Conservation (phyloP, 1,284 basidiomycete species). For the Sanghuangporus weigelae region DNA sequence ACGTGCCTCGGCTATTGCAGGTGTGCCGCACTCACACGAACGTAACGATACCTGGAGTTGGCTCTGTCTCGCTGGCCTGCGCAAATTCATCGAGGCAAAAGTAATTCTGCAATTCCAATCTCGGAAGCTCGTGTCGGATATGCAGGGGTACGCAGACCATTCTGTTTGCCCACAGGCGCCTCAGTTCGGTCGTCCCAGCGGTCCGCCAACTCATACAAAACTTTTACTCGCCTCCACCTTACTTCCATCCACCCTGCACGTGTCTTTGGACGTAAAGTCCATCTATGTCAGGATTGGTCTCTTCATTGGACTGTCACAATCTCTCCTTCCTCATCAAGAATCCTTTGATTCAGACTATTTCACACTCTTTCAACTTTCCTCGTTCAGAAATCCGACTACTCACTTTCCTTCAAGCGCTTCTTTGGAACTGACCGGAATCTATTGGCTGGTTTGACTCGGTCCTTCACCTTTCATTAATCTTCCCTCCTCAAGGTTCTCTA, state of each 20-base stretch:
- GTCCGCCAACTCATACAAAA: neutral
- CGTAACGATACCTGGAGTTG: slow-evolving; percentile 7
- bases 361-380: neutral
- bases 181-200: neutral
- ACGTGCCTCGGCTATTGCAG: neutral
- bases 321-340: neutral
- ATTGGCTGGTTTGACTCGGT: too few relatives aligned
- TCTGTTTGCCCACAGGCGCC: neutral
- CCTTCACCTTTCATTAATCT: too few relatives aligned
- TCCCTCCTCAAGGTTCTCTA: too few relatives aligned
- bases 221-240: neutral
- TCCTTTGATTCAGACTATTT: neutral
- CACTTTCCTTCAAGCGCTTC: neutral
- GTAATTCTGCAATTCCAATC: neutral
- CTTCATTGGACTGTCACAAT: neutral
- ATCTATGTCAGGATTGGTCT: neutral
- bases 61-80: neutral
- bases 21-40: slow-evolving; percentile 12
- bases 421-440: too few relatives aligned
- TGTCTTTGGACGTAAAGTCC: neutral
- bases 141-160: too few relatives aligned
- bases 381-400: neutral
- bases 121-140: too few relatives aligned
- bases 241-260: neutral
- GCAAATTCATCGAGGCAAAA: neutral